Conservation (phyloP, 768 basidiomycete species). For the Boletus sp. region DNA sequence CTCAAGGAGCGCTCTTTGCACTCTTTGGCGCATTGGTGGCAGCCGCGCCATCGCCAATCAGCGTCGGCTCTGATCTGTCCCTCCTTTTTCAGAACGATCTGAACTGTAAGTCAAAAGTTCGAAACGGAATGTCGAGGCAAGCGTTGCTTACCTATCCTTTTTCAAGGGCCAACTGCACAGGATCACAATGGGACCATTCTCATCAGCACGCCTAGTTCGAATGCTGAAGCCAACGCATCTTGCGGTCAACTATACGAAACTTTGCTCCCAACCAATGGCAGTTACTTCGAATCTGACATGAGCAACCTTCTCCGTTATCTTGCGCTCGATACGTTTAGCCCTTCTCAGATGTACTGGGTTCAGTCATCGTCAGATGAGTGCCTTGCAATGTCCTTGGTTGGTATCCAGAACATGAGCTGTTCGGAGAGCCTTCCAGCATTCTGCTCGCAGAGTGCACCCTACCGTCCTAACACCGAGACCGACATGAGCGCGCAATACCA, state of each 20-base stretch:
- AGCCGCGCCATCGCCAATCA: slow-evolving; percentile 3
- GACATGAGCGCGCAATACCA: slow-evolving; percentile 9
- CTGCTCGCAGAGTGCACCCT: slow-evolving; percentile 11
- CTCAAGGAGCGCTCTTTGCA: neutral
- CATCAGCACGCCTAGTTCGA: neutral
- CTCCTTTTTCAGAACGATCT: slow-evolving; percentile 13
- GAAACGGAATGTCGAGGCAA: neutral
- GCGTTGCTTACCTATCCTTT: neutral
- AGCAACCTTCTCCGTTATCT: slow-evolving; percentile 6
- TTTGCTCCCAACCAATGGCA: slow-evolving; percentile 6
- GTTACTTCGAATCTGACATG: slow-evolving; percentile 11
- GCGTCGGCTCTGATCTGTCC: slow-evolving; percentile 4
- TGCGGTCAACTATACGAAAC: slow-evolving; percentile 8
- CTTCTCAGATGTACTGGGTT: slow-evolving; percentile 14
- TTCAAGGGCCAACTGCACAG: slow-evolving; percentile 4
- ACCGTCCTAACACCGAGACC: slow-evolving; percentile 2
- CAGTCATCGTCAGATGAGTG: slow-evolving; percentile 4
- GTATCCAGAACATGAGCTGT: slow-evolving; percentile 1
- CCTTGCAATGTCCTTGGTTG: slow-evolving; percentile 4
- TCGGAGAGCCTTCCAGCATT: slow-evolving; percentile 4
- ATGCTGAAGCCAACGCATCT: slow-evolving; percentile 2
- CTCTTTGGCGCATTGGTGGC: neutral
- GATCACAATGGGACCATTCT: slow-evolving; percentile 6
- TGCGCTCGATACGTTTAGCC: neutral
- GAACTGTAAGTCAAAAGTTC: slow-evolving; percentile 3